Evolutionary conservation across 257 asterid genomes (phyloP).

Genomic region (Solanum boliviense): DNA sequence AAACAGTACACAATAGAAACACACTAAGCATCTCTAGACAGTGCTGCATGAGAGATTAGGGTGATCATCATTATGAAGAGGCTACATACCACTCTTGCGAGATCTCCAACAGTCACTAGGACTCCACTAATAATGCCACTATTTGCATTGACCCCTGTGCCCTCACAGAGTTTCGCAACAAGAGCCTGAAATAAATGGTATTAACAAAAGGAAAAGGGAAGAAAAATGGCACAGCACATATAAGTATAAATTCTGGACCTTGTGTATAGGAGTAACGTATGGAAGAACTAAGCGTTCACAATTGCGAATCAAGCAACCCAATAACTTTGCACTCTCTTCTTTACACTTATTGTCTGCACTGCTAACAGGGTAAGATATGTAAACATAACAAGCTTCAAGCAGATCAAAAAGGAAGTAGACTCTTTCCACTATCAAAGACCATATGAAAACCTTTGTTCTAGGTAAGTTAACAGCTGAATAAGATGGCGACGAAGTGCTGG

Average conservation of each 20-base stretch:
- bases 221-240: background rate
- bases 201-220: conserved; percentile 8
- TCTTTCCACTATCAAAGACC: background rate
- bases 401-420: conserved; percentile 3
- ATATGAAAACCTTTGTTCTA: conserved; percentile 69
- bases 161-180: conserved; percentile 77
- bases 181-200: conserved; percentile 63
- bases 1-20: background rate
- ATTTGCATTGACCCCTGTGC: conserved; percentile 88
- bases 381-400: conserved; percentile 5
- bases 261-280: conserved; percentile 92
- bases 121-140: conserved; percentile 96
- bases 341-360: conserved; percentile 98
- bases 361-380: conserved; percentile 33
- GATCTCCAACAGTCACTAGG: conserved; percentile 97
- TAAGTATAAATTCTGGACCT: conserved; percentile 36
- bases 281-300: conserved; percentile 93
- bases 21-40: background rate
- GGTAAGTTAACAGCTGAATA: conserved; percentile 86
- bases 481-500: conserved; percentile 99
- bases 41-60: background rate
- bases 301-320: conserved; percentile 96
- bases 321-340: conserved; percentile 96
- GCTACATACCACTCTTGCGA: conserved; percentile 91
- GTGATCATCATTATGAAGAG: conserved; percentile 1